Evolutionary conservation across 2,329 filamentous ascomycete genomes (phyloP), one percentile per base, ranked within the genome.

Genomic region (Pezicula radicicola): DNA sequence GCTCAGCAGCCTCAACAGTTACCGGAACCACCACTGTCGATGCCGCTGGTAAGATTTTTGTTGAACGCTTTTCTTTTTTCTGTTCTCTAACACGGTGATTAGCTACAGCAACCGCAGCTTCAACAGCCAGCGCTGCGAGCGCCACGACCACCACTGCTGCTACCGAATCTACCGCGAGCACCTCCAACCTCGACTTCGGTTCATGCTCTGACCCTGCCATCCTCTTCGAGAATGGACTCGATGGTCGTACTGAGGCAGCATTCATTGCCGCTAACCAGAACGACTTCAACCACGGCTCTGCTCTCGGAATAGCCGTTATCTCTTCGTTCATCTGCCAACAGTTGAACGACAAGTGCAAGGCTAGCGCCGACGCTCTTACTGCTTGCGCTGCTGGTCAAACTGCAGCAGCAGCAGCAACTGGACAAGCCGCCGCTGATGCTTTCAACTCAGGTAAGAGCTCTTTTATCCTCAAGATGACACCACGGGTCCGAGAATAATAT

Each of bases 261-360:
- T 78, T 77, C 55, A 67, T 72, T 57, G 68, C 75, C 36, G 63
- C 62, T 9, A 70, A 77, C 63, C 60, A 69, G 53, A 57, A 56
- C 28, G 67, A 68, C 56, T 78, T 74, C 64, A 71, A 69, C 61
- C 76, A 78, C 59, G 74, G 75, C 49, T 74, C 72, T 6, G 74
- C 74, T 7, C 63, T 72, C 39, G 72, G 72, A 60, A 76, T 78
- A 60, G 68, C 62, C 40, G 67, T 78, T 59, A 74, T 79, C 57
- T 68, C 75, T 13, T 57, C 67, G 43, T 79, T 79, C 60, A 75
- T 77, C 63, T 77, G 74, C 64, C 61, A 68, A 39, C 73, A 60
- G 55, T 41, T 61, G 55, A 7, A 28, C 48, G 46, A 53, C 56
- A 49, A 51, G 54, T 57, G 62, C 50, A 55, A 50, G 25, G 55